Base-by-base conservation (phyloP, 345 rosid species). In the Salix udensis region DNA sequence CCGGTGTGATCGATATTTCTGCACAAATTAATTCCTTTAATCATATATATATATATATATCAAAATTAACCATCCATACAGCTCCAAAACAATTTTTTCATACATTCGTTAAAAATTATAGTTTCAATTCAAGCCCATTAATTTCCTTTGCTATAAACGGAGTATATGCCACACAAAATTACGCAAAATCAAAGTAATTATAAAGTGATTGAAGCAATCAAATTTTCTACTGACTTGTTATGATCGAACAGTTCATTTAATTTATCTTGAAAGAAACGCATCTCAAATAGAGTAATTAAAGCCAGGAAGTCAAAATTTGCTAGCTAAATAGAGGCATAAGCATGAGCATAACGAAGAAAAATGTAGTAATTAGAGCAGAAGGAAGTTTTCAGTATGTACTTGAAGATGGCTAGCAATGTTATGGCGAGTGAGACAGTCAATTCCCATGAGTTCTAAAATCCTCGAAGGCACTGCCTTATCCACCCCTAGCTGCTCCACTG, bases 391-490 rank as follows among this genome's bases (percentile, higher is more conserved):
- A 21, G 58, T 9, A 23, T n/a, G 62, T 55, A 96, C 99, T 83
- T 96, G 99, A 42, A 96, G 98, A 84, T 93, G 99, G 73, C 97
- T 96, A 24, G 98, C 99, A 13, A 96, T 87, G 80, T 96, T 93
- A 81, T 93, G 98, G 78, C 99, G 99, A 84, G 97, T 96, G 72
- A 96, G 97, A 83, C 94, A 85, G 50, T 90, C 88, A 55, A 90
- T 90, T 46, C 93, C 94, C 98, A 96, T 96, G 16, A 92, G 84
- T 86, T 96, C 97, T 79, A 96, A 84, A 74, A 96, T 96, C 78
- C 92, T 85, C 2, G 98, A 96, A 50, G 99, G 99, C 58, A 96
- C 98, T 24, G 99, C 99, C 91, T 93, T 92, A 75, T 96, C 99
- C 75, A 96, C 84, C 3, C 99, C 99, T 31, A 96, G 85, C 80